phyloP scores from a whole-genome alignment of 2,329 filamentous ascomycete genomes.

The Zelopaecilomyces penicillatus region DNA sequence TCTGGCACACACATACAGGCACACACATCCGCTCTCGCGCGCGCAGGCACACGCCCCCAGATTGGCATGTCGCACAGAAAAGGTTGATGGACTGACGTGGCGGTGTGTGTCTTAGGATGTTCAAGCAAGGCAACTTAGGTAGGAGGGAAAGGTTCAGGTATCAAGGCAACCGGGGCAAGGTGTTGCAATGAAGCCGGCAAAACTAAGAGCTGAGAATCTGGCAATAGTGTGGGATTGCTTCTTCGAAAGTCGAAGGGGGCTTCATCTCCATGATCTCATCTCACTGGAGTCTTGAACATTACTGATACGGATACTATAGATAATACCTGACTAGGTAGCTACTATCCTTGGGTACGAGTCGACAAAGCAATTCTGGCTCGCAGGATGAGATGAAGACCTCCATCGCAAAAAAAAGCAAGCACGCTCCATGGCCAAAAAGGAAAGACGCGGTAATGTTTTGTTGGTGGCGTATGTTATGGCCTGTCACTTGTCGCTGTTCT shows the following conservation, averaged over 20 bases:
- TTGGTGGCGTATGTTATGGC: constrained; percentile 2
- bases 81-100: constrained; percentile 8
- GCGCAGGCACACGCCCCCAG: too few relatives aligned
- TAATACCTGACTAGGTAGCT: too few relatives aligned
- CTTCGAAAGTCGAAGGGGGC: neutral
- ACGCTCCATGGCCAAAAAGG: neutral
- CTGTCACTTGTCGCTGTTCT: neutral
- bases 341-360: too few relatives aligned
- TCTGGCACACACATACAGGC: too few relatives aligned
- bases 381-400: constrained; percentile 3
- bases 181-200: constrained; percentile 3
- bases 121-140: too few relatives aligned
- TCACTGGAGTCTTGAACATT: too few relatives aligned
- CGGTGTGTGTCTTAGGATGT: constrained; percentile 2
- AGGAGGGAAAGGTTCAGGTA: too few relatives aligned
- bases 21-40: too few relatives aligned
- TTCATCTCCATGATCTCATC: too few relatives aligned
- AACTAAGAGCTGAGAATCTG: neutral
- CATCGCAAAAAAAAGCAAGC: neutral
- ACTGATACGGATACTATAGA: too few relatives aligned
- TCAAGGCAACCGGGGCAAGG: neutral
- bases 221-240: neutral
- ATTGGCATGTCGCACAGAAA: neutral
- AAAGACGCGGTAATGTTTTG: neutral
- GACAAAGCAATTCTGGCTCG: neutral